Conservation (phyloP, 2,329 filamentous ascomycete genomes). For the Amesomyces nigricolor region DNA sequence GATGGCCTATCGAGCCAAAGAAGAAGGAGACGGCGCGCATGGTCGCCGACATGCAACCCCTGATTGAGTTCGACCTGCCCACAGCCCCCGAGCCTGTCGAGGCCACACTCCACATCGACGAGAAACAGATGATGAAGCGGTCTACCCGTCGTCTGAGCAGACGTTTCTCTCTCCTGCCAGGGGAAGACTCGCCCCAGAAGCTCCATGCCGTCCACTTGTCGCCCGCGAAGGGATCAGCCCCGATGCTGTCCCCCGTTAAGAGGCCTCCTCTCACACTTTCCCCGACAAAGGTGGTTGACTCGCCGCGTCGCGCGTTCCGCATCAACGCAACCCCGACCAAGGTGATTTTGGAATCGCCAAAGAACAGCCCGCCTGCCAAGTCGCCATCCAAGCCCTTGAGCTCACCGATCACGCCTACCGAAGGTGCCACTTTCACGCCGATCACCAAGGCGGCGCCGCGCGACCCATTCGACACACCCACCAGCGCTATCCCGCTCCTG, state of each 20-base stretch:
- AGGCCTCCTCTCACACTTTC: slow-evolving; percentile 16
- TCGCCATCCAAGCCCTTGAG: slow-evolving; percentile 20
- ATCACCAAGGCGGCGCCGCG: not conserved
- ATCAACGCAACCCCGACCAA: slow-evolving; percentile 27
- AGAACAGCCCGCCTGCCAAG: slow-evolving; percentile 9
- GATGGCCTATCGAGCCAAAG: slow-evolving; percentile 29
- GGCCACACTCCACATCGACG: slow-evolving; percentile 16
- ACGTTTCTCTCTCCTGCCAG: slow-evolving; percentile 25
- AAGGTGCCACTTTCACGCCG: not conserved
- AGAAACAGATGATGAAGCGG: slow-evolving; percentile 24
- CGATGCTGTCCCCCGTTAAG: slow-evolving; percentile 22
- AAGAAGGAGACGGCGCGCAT: slow-evolving; percentile 10
- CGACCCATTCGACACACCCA: not conserved
- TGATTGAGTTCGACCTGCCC: slow-evolving; percentile 23
- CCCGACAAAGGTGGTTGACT: slow-evolving; percentile 26
- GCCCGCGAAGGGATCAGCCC: slow-evolving; percentile 11
- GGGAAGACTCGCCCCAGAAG: slow-evolving; percentile 21
- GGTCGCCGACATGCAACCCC: slow-evolving; percentile 24
- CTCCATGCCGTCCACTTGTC: slow-evolving; percentile 17
- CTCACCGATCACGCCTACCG: not conserved
- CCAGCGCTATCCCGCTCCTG: slow-evolving; percentile 21
- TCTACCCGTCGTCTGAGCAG: slow-evolving; percentile 29
- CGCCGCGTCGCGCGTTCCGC: slow-evolving; percentile 26
- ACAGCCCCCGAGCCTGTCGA: slow-evolving; percentile 15
- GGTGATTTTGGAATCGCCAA: slow-evolving; percentile 22